Base-by-base conservation (phyloP, 495 filamentous ascomycete genomes). In the Podospora didyma region DNA sequence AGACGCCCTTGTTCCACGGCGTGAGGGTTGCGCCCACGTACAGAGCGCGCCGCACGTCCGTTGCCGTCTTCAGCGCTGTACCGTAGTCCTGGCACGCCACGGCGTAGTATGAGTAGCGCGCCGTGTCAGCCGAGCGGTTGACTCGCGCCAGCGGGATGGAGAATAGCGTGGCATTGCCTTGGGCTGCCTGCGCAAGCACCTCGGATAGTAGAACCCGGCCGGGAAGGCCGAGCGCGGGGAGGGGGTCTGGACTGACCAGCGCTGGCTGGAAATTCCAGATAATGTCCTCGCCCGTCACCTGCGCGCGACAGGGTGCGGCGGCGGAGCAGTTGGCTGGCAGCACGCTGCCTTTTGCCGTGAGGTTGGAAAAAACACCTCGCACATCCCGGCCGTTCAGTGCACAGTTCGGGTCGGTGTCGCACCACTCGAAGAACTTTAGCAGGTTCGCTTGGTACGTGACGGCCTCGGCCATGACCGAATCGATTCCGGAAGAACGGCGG, bases 401-500 rank as follows among this genome's bases (percentile, higher is more conserved):
- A 21, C 46, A 48, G 46, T 20, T 48, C 24, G 23, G 3, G 46
- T 48, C 46, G 19, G 46, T 48, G 19, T 48, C 46, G 46, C 46
- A 48, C 46, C 46, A 48, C 46, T 48, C 46, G 24, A 48, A 48
- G 46, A 48, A 24, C 20, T 48, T 24, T 21, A 23, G 19, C 24
- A 24, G 20, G 19, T 19, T 23, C 19, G 46, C 20, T 48, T 48
- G 46, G n/a, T 48, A 48, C 24, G 46, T 48, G 46, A 48, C 24
- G 46, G 46, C 46, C 46, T 48, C 46, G 46, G 46, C 24, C 46
- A 48, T 48, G 21, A 24, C 46, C 12, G 46, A 2, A 21, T 48
- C 46, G 46, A 48, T 48, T 48, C 46, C 46, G 20, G 46, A 3
- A 48, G 46, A 48, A 48, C 46, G 46, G n/a, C 46, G 46, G 46